A percentile compares a stretch with the other conserved stretches of the same genome.
These are phyloP conservation scores for Puccinia hordei DNA, from an alignment of 1,284 basidiomycete genomes.

Conservation along the genomic window DNA sequence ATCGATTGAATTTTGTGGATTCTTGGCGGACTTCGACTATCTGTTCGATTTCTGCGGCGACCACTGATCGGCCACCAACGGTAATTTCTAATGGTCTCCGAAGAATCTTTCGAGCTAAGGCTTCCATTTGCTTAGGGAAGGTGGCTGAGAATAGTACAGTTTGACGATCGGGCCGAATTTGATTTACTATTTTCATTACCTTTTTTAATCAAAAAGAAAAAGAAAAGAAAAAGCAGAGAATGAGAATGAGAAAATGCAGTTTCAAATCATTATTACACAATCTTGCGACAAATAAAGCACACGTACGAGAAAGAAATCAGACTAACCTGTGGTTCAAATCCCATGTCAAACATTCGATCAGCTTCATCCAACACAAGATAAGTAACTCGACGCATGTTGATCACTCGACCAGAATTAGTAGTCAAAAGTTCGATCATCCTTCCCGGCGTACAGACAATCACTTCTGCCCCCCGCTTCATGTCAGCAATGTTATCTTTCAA, in stretches of 20 bases:
- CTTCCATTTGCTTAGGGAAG: conserved; percentile 99
- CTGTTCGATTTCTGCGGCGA: conserved; percentile 96
- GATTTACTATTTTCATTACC: conserved; percentile 99
- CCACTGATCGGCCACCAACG: conserved; percentile 95
- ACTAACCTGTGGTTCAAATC: conserved; percentile 87
- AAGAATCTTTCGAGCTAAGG: conserved; percentile 90
- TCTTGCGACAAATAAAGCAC: not conserved
- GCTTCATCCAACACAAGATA: conserved; percentile 99
- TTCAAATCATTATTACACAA: conserved; percentile 1
- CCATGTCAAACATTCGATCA: conserved; percentile 99
- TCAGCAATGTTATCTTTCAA: conserved; percentile 99
- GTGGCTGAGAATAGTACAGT: conserved; percentile 98
- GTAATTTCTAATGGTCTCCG: conserved; percentile 94
- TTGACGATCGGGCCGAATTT: conserved; percentile 95
- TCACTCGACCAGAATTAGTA: conserved; percentile 95
- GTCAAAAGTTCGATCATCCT: conserved; percentile 98
- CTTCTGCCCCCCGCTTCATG: conserved; percentile 97
- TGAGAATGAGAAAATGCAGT: not conserved
- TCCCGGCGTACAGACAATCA: conserved; percentile 97
- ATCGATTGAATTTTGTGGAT: conserved; percentile 90
- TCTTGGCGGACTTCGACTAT: conserved; percentile 92
- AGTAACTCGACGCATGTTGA: conserved; percentile 93
- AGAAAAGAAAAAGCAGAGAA: not conserved
- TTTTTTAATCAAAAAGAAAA: conserved; percentile 50
- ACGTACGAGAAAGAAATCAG: not conserved